Conservation (phyloP, 257 asterid genomes). For the Ajuga chamaepitys region DNA sequence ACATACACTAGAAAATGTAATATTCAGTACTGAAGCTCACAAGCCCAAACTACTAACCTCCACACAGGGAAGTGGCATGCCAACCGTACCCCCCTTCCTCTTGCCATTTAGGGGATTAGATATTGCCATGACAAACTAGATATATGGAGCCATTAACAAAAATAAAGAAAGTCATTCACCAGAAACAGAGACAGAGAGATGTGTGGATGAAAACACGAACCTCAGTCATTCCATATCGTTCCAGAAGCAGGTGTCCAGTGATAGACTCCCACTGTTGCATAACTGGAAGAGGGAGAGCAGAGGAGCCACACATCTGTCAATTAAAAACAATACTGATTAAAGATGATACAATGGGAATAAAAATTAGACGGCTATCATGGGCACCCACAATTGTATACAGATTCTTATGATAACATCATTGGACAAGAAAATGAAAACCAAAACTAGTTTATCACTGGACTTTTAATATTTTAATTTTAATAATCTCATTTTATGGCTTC, state of each 20-base stretch:
- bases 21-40: not conserved
- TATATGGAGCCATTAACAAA: constrained; percentile 6
- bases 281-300: constrained; percentile 95
- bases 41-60: constrained; percentile 50
- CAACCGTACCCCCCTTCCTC: constrained; percentile 94
- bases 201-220: constrained; percentile 27
- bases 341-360: not conserved
- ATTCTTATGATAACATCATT: not conserved
- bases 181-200: not conserved
- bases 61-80: constrained; percentile 86
- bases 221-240: constrained; percentile 99
- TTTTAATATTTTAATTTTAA: not conserved
- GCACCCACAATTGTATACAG: not conserved
- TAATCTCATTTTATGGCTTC: not conserved
- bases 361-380: not conserved
- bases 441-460: not conserved
- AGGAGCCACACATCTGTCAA: constrained; percentile 95
- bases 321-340: constrained; percentile 6
- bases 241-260: constrained; percentile 80
- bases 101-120: constrained; percentile 80
- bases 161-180: constrained; percentile 3
- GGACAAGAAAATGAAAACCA: not conserved
- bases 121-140: constrained; percentile 89
- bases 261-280: constrained; percentile 96
- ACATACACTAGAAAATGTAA: not conserved